Conservation (phyloP, 192 early-diverging fungal species). For the Coemansia pectinata region DNA sequence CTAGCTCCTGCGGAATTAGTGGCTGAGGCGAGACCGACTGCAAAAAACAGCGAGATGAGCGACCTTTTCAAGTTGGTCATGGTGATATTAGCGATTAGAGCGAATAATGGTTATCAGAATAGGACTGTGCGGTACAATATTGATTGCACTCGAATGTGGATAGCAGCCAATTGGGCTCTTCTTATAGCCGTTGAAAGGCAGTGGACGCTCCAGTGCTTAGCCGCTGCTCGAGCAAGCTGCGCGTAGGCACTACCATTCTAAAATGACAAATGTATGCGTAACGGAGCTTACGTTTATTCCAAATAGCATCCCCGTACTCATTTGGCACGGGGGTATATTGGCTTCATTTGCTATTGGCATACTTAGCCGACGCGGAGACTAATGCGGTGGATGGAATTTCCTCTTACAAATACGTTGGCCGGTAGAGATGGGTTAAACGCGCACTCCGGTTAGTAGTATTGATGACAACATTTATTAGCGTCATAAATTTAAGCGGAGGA, state of each 20-base stretch:
- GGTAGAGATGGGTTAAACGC: not conserved
- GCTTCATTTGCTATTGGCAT: not conserved
- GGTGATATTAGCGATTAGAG: not conserved
- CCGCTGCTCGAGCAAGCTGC: not conserved
- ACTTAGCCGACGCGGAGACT: not conserved
- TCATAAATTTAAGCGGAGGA: not conserved
- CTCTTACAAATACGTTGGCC: not conserved
- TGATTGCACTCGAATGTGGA: not conserved
- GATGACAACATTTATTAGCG: not conserved
- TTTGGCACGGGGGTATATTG: not conserved
- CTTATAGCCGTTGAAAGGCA: not conserved
- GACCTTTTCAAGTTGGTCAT: constrained; percentile 31
- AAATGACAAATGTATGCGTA: not conserved
- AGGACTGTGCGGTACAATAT: not conserved
- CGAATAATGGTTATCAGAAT: not conserved
- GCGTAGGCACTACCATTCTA: not conserved
- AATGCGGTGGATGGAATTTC: not conserved
- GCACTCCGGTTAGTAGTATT: not conserved
- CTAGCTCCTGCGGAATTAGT: constrained; percentile 6
- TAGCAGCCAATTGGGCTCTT: not conserved
- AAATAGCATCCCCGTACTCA: not conserved
- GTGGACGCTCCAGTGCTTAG: not conserved
- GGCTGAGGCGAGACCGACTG: constrained; percentile 29
- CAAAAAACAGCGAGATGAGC: constrained; percentile 32
- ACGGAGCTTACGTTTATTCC: not conserved